Percentiles rank a stretch among this genome's conserved stretches.
Evolutionary conservation across 140 eudicot genomes (phyloP).

Genomic region (Anethum foeniculum): DNA sequence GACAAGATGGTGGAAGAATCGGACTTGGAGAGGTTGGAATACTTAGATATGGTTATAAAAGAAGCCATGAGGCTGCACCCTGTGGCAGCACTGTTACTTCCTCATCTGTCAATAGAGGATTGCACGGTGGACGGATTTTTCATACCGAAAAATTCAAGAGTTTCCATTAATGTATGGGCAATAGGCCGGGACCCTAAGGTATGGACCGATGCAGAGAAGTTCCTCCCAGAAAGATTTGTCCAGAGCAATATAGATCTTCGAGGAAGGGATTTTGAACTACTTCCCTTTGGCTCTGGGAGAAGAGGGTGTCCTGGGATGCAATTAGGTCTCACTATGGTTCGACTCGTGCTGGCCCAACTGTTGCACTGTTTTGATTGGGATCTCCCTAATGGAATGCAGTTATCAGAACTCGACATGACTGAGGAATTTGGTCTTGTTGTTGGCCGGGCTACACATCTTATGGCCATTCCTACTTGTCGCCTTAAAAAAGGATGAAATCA

Average conservation of each 20-base stretch:
- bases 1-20: slow-evolving; percentile 29
- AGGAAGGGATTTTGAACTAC: slow-evolving; percentile 32
- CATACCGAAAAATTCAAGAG: slow-evolving; percentile 23
- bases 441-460: slow-evolving; percentile 19
- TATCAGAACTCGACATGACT: slow-evolving; percentile 28
- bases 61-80: slow-evolving; percentile 43
- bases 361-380: slow-evolving; percentile 41
- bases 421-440: slow-evolving; percentile 29
- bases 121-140: slow-evolving; percentile 23
- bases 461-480: slow-evolving; percentile 21
- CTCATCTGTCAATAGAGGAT: slow-evolving; percentile 33
- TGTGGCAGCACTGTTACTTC: slow-evolving; percentile 28
- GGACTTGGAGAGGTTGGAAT: slow-evolving; percentile 22
- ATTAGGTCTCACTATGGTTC: slow-evolving; percentile 21
- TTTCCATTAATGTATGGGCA: slow-evolving; percentile 25
- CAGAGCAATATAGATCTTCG: slow-evolving; percentile 23
- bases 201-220: slow-evolving; percentile 33
- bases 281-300: slow-evolving; percentile 44
- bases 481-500: slow-evolving; percentile 3
- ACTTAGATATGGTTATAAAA: slow-evolving; percentile 33
- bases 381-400: slow-evolving; percentile 19
- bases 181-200: slow-evolving; percentile 33
- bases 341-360: slow-evolving; percentile 27
- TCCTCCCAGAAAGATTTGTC: slow-evolving; percentile 35
- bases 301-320: slow-evolving; percentile 42